Evolutionary conservation across 805 yeast genomes (phyloP).

Genomic region (Ogataea populi-albae): DNA sequence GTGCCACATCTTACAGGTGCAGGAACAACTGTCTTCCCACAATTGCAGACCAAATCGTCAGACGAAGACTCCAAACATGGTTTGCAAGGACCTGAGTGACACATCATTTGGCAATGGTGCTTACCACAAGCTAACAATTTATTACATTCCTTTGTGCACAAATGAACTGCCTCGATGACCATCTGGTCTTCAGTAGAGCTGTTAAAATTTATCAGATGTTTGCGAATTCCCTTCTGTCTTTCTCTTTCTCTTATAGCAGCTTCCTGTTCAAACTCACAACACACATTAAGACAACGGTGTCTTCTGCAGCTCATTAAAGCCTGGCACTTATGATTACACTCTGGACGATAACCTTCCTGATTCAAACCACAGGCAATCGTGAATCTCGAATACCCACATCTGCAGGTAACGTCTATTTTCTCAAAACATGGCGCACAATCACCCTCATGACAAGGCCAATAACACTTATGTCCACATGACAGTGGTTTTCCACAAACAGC

Average conservation of each 20-base stretch:
- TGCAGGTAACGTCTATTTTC: slow-evolving; percentile 51
- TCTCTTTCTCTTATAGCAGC: slow-evolving; percentile 59
- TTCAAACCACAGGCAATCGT: slow-evolving; percentile 61
- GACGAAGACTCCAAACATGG: slow-evolving; percentile 80
- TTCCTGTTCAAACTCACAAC: slow-evolving; percentile 66
- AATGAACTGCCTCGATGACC: slow-evolving; percentile 67
- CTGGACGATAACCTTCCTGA: slow-evolving; percentile 51
- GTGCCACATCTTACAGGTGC: slow-evolving; percentile 91
- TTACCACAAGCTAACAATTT: slow-evolving; percentile 58
- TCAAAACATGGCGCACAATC: slow-evolving; percentile 65
- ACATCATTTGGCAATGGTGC: slow-evolving; percentile 66
- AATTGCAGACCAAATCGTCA: slow-evolving; percentile 74
- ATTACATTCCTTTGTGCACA: slow-evolving; percentile 67
- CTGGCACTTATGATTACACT: slow-evolving; percentile 68
- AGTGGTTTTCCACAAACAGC: slow-evolving; percentile 58
- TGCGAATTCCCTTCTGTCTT: slow-evolving; percentile 46
- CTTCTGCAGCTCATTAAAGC: slow-evolving; percentile 75
- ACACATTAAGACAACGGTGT: slow-evolving; percentile 65
- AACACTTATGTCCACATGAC: slow-evolving; percentile 73
- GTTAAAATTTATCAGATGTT: slow-evolving; percentile 36
- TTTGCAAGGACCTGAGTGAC: slow-evolving; percentile 78
- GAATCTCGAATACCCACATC: slow-evolving; percentile 57
- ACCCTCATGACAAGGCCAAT: slow-evolving; percentile 72
- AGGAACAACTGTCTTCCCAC: slow-evolving; percentile 72
- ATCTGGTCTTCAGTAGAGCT: slow-evolving; percentile 48